Base-by-base conservation (phyloP, 2,329 filamentous ascomycete genomes). In the Fusarium siculi region DNA sequence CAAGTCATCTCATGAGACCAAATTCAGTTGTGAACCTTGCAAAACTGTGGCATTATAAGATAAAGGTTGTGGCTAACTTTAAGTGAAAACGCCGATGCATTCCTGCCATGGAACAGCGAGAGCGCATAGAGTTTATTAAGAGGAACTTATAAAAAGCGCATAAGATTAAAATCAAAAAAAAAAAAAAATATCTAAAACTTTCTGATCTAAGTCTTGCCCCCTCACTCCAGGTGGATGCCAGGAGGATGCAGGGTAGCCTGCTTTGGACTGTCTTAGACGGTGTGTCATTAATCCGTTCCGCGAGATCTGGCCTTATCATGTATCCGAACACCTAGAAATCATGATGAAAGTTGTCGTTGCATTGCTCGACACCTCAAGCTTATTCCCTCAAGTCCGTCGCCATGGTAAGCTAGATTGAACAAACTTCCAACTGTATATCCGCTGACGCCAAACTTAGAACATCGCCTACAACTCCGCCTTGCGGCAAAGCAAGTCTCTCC, bases 391-490 rank as follows among this genome's bases (percentile, higher is more conserved):
- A 64, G 82, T 28, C n/a, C 19, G 21, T 28, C n/a, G 67, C 36
- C 68, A 80, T 77, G 78, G 74, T 71, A 68, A 49, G 68, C 28
- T 7, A 37, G 32, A 12, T 12, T 4, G 7, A 21, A 46, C 3
- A 10, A 5, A 5, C 5, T 16, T 4, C n/a, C 4, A 12, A 16
- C 12, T 1, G 21, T n/a, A 9, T 8, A 14, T 0, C 4, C 7
- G 5, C 46, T 55, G 18, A 58, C 36, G 16, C 15, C 18, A 5
- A 40, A 11, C 18, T 10, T 70, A 94, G 93, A 96, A 95, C 79
- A 92, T 93, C 49, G 87, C 94, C 56, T 97, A 96, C 86, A 97
- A 97, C 81, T 93, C 93, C 64, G 93, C 93, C 59, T 86, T 96
- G 60, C 94, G 94, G 84, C 94, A 97, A 84, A 94, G 92, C 75